These are phyloP conservation scores for Penium margaritaceum DNA, from an alignment of 139 green algal genomes.

Conservation along the genomic window DNA sequence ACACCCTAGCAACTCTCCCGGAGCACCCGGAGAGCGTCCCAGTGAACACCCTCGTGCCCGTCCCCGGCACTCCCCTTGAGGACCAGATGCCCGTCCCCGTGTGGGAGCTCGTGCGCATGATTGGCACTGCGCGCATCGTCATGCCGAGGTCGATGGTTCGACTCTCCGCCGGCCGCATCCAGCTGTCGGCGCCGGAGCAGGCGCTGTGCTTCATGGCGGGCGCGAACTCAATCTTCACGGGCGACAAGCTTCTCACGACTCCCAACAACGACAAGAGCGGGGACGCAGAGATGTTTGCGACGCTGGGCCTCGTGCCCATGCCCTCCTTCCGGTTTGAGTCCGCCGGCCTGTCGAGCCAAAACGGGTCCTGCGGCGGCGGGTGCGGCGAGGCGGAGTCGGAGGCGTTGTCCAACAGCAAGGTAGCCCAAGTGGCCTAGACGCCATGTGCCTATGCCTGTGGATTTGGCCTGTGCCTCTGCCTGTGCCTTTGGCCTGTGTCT, in stretches of 20 bases:
- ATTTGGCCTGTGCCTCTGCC: no score
- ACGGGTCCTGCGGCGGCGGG: no score
- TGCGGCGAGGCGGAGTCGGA: no score
- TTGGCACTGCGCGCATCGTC: slow-evolving; percentile 85
- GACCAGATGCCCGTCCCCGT: slow-evolving; percentile 46
- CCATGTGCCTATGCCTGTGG: no score
- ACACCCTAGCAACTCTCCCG: slow-evolving; percentile 83
- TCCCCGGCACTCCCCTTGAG: slow-evolving; percentile 84
- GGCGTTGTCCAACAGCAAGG: no score
- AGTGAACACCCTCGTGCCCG: slow-evolving; percentile 90
- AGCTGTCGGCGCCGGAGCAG: slow-evolving; percentile 46
- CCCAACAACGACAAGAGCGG: slow-evolving; percentile 61
- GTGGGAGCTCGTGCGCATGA: slow-evolving; percentile 82
- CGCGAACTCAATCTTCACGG: slow-evolving; percentile 96
- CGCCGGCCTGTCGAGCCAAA: no score
- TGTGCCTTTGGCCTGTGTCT: no score
- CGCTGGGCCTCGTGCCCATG: slow-evolving; percentile 26
- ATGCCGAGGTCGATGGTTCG: slow-evolving; percentile 89
- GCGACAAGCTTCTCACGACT: slow-evolving; percentile 95
- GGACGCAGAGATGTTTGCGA: slow-evolving; percentile 37
- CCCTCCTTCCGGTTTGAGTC: no score
- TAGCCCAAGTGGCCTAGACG: no score
- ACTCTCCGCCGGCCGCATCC: slow-evolving; percentile 72
- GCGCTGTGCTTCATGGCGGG: slow-evolving; percentile 92
- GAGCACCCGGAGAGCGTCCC: slow-evolving; percentile 92